These are phyloP conservation scores for Ramaria sp. DNA, from an alignment of 768 basidiomycete genomes.

Conservation along the genomic window DNA sequence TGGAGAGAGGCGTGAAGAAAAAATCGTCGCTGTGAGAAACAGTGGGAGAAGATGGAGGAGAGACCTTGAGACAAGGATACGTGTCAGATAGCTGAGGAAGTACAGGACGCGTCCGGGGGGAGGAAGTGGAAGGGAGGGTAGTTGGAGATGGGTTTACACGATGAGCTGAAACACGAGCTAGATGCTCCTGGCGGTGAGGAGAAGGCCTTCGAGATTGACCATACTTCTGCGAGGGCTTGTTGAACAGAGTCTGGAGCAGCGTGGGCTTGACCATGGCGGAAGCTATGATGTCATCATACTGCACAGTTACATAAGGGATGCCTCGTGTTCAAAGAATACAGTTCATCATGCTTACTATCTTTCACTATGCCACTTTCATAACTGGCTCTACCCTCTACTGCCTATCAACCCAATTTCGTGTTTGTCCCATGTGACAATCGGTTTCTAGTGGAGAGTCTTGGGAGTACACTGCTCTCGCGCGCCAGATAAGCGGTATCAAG, in stretches of 20 bases:
- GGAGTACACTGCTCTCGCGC: too few relatives aligned
- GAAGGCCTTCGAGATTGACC: conserved; percentile 14
- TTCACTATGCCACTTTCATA: too few relatives aligned
- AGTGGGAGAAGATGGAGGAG: conserved; percentile 15
- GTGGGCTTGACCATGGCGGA: conserved; percentile 27
- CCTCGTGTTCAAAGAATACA: too few relatives aligned
- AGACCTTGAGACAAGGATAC: background rate
- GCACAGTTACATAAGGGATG: too few relatives aligned
- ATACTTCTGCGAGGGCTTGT: conserved; percentile 56
- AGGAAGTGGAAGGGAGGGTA: too few relatives aligned
- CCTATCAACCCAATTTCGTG: too few relatives aligned
- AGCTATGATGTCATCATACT: too few relatives aligned
- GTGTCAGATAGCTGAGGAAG: background rate
- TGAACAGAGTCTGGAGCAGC: conserved; percentile 48
- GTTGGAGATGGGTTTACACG: background rate
- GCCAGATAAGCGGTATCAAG: too few relatives aligned
- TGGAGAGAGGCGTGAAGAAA: conserved; percentile 15
- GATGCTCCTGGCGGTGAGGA: conserved; percentile 13
- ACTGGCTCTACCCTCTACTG: too few relatives aligned
- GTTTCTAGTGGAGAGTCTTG: too few relatives aligned
- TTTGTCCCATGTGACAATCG: too few relatives aligned
- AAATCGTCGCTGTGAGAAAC: conserved; percentile 8
- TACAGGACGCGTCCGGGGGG: background rate
- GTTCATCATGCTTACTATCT: too few relatives aligned
- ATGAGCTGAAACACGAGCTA: background rate